Evolutionary conservation across 805 yeast genomes (phyloP).

Genomic region (Metschnikowia amazonensis): DNA sequence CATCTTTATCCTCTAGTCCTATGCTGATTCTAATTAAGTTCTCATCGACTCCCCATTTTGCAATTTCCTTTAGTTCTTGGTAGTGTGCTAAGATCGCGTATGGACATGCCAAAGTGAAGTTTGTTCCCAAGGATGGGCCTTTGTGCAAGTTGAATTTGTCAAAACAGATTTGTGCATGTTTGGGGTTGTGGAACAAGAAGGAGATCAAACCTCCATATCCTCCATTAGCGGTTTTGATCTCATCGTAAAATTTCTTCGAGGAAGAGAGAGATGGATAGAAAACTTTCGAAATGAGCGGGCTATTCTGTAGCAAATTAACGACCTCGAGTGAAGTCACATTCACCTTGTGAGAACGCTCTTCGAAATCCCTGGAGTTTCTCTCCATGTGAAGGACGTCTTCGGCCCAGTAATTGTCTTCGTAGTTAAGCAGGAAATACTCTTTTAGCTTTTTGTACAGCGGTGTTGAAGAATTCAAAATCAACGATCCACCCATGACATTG

Average conservation of each 20-base stretch:
- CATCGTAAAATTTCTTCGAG: slow-evolving; percentile 65
- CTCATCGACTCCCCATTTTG: slow-evolving; percentile 77
- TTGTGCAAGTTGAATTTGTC: slow-evolving; percentile 67
- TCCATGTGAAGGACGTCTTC: slow-evolving; percentile 92
- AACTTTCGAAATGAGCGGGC: slow-evolving; percentile 56
- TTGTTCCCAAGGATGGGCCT: slow-evolving; percentile 90
- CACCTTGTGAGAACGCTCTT: slow-evolving; percentile 52
- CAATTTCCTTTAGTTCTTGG: slow-evolving; percentile 74
- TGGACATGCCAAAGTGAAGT: slow-evolving; percentile 85
- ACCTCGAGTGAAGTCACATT: slow-evolving; percentile 55
- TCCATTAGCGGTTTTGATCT: slow-evolving; percentile 59
- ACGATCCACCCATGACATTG: slow-evolving; percentile 91
- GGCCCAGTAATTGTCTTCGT: slow-evolving; percentile 78
- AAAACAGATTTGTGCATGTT: slow-evolving; percentile 69
- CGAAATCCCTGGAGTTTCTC: slow-evolving; percentile 88
- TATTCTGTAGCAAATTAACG: slow-evolving; percentile 47
- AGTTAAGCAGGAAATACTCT: slow-evolving; percentile 46
- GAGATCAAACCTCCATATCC: slow-evolving; percentile 90
- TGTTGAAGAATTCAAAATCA: slow-evolving; percentile 71
- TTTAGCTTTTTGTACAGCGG: slow-evolving; percentile 48
- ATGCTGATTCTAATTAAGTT: slow-evolving; percentile 76
- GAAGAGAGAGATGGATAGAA: slow-evolving; percentile 65
- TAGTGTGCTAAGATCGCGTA: slow-evolving; percentile 85
- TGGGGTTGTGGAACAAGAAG: slow-evolving; percentile 59
- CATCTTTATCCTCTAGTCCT: slow-evolving; percentile 73